A percentile compares a stretch with the other conserved stretches of the same genome.
phyloP scores from a whole-genome alignment of 331 rosid genomes.

The Quercus tomentella region DNA sequence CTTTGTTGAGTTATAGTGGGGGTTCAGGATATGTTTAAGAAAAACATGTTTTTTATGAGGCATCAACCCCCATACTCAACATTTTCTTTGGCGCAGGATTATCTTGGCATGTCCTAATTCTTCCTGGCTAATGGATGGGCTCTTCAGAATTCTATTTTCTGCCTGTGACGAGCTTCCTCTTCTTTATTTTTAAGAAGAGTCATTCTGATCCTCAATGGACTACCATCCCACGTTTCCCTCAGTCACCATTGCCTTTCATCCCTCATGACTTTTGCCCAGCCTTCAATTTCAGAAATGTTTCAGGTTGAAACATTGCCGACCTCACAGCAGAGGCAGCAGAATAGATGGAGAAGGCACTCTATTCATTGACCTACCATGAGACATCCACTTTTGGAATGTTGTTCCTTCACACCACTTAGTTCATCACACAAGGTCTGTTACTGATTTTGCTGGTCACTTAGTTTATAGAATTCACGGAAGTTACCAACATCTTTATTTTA shows the following conservation, averaged over 20 bases:
- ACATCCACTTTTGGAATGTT: constrained; percentile 93
- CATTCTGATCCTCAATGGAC: constrained; percentile 76
- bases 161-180: constrained; percentile 74
- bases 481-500: constrained; percentile 48
- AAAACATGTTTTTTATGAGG: constrained; percentile 53
- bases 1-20: constrained; percentile 69
- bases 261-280: constrained; percentile 80
- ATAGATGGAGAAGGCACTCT: constrained; percentile 79
- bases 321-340: constrained; percentile 83
- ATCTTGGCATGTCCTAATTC: constrained; percentile 81
- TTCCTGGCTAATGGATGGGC: constrained; percentile 87
- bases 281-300: constrained; percentile 72
- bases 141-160: constrained; percentile 64
- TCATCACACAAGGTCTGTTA: constrained; percentile 92
- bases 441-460: constrained; percentile 83
- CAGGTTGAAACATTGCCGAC: constrained; percentile 73
- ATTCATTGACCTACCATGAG: constrained; percentile 85
- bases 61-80: constrained; percentile 92
- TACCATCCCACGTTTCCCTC: constrained; percentile 70
- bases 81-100: constrained; percentile 99
- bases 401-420: constrained; percentile 93
- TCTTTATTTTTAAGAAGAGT: constrained; percentile 60
- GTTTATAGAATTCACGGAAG: constrained; percentile 62
- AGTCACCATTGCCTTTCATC: constrained; percentile 70
- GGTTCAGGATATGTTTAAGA: constrained; percentile 58